These are phyloP conservation scores for Telfairia occidentalis DNA, from an alignment of 331 rosid species.

Conservation along the genomic window DNA sequence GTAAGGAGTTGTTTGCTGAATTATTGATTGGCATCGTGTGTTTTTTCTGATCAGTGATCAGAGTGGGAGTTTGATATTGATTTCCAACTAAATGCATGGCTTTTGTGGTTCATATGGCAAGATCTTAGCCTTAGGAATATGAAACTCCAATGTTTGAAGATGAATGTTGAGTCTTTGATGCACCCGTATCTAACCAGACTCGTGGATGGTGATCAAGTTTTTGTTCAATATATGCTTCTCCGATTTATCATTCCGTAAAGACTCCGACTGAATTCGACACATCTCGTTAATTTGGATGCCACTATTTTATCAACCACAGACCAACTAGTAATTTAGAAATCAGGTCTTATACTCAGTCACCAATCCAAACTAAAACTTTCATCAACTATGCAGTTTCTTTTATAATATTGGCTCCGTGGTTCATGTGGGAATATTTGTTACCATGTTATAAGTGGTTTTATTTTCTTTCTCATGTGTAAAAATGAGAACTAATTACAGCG, in stretches of 20 bases:
- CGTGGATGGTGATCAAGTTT: slow-evolving; percentile 1
- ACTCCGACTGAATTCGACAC: not conserved
- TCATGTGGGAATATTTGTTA: not conserved
- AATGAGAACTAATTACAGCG: not conserved
- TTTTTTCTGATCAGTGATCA: not conserved
- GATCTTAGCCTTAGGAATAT: not conserved
- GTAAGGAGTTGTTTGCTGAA: slow-evolving; percentile 17
- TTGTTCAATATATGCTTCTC: not conserved
- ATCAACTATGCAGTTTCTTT: not conserved
- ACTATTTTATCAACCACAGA: not conserved
- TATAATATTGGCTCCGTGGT: not conserved
- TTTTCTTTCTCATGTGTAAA: not conserved
- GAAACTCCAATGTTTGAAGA: not conserved
- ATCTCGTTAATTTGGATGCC: not conserved
- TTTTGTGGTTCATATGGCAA: not conserved
- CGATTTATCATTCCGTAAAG: not conserved
- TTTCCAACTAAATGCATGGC: not conserved
- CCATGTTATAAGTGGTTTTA: not conserved
- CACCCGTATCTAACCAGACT: not conserved
- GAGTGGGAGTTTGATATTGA: not conserved
- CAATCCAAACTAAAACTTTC: not conserved
- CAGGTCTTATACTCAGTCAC: not conserved
- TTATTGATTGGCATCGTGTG: not conserved
- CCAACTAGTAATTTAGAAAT: not conserved
- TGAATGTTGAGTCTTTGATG: not conserved